Percentiles rank a stretch among this genome's conserved stretches.
These are phyloP conservation scores for Gaeumannomyces sp. DNA, from an alignment of 2,329 filamentous ascomycete genomes.

Conservation along the genomic window DNA sequence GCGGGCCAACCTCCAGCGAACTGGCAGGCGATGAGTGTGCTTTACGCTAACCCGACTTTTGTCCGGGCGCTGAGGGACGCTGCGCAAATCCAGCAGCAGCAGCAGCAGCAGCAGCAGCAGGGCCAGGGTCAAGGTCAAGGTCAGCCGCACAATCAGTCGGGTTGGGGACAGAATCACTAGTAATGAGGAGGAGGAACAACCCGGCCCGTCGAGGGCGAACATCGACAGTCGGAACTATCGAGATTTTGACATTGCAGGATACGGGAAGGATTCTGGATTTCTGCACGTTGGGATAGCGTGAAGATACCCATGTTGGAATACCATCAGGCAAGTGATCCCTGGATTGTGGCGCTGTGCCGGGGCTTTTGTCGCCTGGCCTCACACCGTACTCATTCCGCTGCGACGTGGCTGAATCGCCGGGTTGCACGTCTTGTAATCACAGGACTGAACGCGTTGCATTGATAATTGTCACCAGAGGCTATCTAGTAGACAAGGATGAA, in stretches of 20 bases:
- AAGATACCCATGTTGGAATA: not conserved
- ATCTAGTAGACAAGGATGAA: too few species aligned
- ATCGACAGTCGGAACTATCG: not conserved
- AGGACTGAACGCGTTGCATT: too few species aligned
- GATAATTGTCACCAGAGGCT: too few species aligned
- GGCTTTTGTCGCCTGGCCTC: not conserved
- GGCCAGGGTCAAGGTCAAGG: conserved; percentile 1
- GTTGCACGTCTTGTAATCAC: not conserved
- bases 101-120: not conserved
- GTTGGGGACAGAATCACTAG: not conserved
- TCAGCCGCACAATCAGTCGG: not conserved
- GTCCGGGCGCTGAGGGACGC: conserved; percentile 1
- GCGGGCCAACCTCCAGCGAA: not conserved
- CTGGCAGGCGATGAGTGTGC: conserved; percentile 7
- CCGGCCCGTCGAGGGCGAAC: too few species aligned
- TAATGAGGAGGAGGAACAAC: not conserved
- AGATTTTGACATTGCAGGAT: not conserved
- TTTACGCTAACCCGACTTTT: conserved; percentile 7
- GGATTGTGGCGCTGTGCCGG: not conserved
- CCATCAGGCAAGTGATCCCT: not conserved
- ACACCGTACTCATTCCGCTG: not conserved
- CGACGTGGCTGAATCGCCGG: not conserved
- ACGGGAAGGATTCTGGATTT: not conserved
- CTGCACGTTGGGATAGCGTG: not conserved
- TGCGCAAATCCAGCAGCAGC: conserved; percentile 1